phyloP scores from a whole-genome alignment of 75 land plant species.

The Picea sitchensis region DNA sequence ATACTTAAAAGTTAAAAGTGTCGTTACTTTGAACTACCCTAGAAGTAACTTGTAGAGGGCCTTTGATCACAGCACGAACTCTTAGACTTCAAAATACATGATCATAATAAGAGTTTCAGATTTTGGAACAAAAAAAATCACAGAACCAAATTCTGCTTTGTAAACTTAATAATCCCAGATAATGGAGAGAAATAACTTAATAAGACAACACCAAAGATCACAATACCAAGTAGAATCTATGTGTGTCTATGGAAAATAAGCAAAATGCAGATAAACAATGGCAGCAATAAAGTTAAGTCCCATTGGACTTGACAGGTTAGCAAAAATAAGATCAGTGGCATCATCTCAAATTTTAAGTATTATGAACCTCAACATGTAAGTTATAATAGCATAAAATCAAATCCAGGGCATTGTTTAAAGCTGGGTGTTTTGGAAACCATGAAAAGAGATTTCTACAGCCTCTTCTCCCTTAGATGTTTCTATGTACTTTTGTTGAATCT shows the following conservation, averaged over 20 bases:
- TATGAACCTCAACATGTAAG: no score
- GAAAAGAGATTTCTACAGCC: background rate
- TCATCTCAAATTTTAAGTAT: no score
- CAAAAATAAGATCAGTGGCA: no score
- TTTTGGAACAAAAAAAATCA: background rate
- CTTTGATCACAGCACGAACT: background rate
- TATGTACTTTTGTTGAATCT: conserved; percentile 5
- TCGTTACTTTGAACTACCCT: background rate
- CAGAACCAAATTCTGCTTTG: background rate
- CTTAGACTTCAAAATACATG: background rate
- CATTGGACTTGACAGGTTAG: no score
- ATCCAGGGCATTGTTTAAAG: no score
- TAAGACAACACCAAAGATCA: no score
- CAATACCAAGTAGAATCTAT: background rate
- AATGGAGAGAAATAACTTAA: background rate
- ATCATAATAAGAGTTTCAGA: background rate
- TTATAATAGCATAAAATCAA: no score
- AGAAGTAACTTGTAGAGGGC: background rate
- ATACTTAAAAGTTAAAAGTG: background rate
- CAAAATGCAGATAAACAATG: background rate
- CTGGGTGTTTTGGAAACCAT: background rate
- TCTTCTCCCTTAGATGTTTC: conserved; percentile 1
- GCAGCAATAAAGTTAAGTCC: no score
- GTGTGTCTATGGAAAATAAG: background rate
- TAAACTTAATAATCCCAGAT: background rate